These are phyloP conservation scores for Populus simonii DNA, from an alignment of 345 rosid species.

Conservation along the genomic window DNA sequence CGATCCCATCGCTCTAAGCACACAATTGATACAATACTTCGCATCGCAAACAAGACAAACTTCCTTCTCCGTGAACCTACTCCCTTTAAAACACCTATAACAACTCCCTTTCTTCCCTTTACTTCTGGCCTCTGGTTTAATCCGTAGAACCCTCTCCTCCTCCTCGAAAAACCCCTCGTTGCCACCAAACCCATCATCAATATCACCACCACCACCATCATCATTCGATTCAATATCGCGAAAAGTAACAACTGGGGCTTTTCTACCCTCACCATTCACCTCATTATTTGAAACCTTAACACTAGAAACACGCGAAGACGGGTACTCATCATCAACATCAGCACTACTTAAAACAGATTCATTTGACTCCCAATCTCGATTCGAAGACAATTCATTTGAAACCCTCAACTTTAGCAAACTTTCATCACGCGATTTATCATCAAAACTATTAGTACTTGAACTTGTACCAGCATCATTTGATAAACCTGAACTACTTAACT, in stretches of 20 bases:
- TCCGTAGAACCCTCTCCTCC: conserved; percentile 33
- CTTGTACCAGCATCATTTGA: conserved; percentile 38
- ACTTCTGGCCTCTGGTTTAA: conserved; percentile 51
- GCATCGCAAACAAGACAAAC: conserved; percentile 95
- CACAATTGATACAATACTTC: conserved; percentile 83
- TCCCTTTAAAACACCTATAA: conserved; percentile 85
- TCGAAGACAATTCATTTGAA: conserved; percentile 40
- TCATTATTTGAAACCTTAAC: conserved; percentile 42
- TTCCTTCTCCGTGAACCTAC: conserved; percentile 89
- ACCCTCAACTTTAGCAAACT: conserved; percentile 40
- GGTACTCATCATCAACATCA: conserved; percentile 51
- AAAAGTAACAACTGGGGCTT: conserved; percentile 66
- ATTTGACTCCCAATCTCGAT: conserved; percentile 74
- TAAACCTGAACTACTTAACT: conserved; percentile 56
- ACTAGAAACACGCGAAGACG: conserved; percentile 71
- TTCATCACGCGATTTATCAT: conserved; percentile 47
- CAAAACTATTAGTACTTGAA: conserved; percentile 48
- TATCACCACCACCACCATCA: conserved; percentile 25
- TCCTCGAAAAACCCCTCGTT: conserved; percentile 43
- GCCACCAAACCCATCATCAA: conserved; percentile 11
- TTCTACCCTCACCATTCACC: conserved; percentile 40
- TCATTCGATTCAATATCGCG: conserved; percentile 64
- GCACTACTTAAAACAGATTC: conserved; percentile 65
- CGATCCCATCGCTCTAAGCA: conserved; percentile 99
- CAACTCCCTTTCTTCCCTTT: conserved; percentile 89